Conservation (phyloP, 495 filamentous ascomycete species). For the Filosporella fistucella region DNA sequence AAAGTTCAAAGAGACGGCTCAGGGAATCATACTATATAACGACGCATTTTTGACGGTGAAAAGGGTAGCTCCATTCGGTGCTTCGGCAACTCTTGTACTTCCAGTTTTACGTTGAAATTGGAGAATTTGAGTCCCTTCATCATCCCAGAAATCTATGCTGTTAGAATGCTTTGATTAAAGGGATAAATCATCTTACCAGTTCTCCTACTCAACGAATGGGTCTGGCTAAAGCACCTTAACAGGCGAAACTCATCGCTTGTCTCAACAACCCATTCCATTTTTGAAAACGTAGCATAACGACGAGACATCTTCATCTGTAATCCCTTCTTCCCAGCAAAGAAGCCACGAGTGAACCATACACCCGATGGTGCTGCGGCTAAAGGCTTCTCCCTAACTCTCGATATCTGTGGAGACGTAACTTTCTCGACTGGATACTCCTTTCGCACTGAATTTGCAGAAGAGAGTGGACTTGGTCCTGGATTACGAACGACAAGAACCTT, state of each 20-base stretch:
- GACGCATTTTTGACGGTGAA: constrained; percentile 8
- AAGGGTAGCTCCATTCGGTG: background rate
- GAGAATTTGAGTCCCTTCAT: constrained; percentile 7
- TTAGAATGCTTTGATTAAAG: background rate
- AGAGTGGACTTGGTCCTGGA: no score
- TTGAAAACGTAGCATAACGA: background rate
- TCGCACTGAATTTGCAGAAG: no score
- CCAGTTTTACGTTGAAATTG: constrained; percentile 12
- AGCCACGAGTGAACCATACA: background rate
- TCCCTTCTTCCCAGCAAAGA: constrained; percentile 6
- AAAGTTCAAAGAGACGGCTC: background rate
- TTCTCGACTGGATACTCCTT: no score
- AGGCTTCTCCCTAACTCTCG: no score
- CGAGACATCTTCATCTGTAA: constrained; percentile 10
- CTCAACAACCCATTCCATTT: constrained; percentile 11
- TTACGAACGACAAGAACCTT: no score
- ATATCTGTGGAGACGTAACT: no score
- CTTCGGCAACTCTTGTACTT: constrained; percentile 8
- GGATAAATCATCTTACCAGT: background rate
- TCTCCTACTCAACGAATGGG: constrained; percentile 9
- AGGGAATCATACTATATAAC: background rate
- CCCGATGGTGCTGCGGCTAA: no score
- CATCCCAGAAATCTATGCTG: constrained; percentile 6
- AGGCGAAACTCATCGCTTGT: background rate
- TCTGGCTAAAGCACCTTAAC: constrained; percentile 2